These are phyloP conservation scores for Zygoascus biomembranicola DNA, from an alignment of 805 yeast species.

Conservation along the genomic window DNA sequence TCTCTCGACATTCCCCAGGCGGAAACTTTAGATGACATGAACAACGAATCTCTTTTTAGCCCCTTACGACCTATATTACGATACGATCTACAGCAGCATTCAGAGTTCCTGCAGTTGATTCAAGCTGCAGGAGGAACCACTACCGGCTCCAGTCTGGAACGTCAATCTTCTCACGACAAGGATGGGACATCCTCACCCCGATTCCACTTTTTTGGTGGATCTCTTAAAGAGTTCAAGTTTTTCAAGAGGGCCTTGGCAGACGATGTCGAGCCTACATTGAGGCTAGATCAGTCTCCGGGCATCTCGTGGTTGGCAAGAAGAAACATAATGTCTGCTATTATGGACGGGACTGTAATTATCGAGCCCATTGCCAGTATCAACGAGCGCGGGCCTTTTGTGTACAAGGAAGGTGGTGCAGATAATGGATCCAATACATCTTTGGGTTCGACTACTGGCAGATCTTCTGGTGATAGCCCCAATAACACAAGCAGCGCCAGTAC, in stretches of 20 bases:
- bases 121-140: neutral
- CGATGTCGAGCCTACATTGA: slow-evolving; percentile 70
- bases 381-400: slow-evolving; percentile 43
- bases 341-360: slow-evolving; percentile 72
- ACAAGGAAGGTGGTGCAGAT: slow-evolving; percentile 2
- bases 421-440: slow-evolving; percentile 1
- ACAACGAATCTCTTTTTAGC: neutral
- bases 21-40: neutral
- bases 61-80: slow-evolving; percentile 8
- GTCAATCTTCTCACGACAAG: neutral
- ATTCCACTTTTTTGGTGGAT: slow-evolving; percentile 5
- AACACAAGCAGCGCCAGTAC: neutral
- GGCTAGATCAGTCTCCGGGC: slow-evolving; percentile 56
- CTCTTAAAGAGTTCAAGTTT: slow-evolving; percentile 46
- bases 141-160: neutral
- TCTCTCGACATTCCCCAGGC: neutral
- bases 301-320: slow-evolving; percentile 55
- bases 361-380: slow-evolving; percentile 84
- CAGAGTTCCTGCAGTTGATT: neutral
- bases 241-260: slow-evolving; percentile 60
- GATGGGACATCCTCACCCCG: neutral
- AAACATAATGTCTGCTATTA: slow-evolving; percentile 53
- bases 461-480: neutral
- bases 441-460: neutral
- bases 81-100: slow-evolving; percentile 2